Conservation (phyloP, 345 rosid genomes). For the Hypericum perforatum region DNA sequence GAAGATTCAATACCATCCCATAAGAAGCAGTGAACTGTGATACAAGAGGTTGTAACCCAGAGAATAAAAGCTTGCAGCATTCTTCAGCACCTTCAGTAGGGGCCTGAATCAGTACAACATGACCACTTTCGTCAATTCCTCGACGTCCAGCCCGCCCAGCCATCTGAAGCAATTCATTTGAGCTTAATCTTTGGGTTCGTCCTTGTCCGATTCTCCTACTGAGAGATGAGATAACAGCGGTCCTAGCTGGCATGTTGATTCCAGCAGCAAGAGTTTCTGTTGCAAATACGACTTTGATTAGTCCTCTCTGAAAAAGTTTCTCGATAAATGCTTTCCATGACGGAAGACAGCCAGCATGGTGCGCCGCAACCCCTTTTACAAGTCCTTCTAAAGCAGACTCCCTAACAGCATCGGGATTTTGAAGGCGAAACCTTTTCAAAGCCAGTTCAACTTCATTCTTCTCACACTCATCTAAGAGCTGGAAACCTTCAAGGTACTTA, state of each 20-base stretch:
- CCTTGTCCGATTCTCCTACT: constrained; percentile 64
- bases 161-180: constrained; percentile 90
- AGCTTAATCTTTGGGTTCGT: constrained; percentile 48
- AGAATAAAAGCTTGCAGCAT: constrained; percentile 71
- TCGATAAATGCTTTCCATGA: constrained; percentile 90
- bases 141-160: constrained; percentile 99
- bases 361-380: constrained; percentile 76
- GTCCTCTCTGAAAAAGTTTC: constrained; percentile 85
- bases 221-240: constrained; percentile 80
- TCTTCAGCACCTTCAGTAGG: constrained; percentile 91
- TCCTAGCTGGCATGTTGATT: constrained; percentile 97
- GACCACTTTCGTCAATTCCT: constrained; percentile 82
- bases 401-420: constrained; percentile 88
- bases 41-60: constrained; percentile 85
- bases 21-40: constrained; percentile 97
- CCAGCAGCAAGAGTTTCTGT: constrained; percentile 98
- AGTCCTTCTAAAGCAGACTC: constrained; percentile 83
- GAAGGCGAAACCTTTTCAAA: constrained; percentile 62
- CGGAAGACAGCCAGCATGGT: constrained; percentile 98
- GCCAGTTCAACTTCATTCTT: constrained; percentile 80
- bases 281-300: constrained; percentile 87
- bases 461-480: constrained; percentile 77
- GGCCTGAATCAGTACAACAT: constrained; percentile 74
- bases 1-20: constrained; percentile 93
- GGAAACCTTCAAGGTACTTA: constrained; percentile 65